Evolutionary conservation across 768 basidiomycete species (phyloP), one percentile per base, ranked within the genome.

Genomic region (Bullera alba): DNA sequence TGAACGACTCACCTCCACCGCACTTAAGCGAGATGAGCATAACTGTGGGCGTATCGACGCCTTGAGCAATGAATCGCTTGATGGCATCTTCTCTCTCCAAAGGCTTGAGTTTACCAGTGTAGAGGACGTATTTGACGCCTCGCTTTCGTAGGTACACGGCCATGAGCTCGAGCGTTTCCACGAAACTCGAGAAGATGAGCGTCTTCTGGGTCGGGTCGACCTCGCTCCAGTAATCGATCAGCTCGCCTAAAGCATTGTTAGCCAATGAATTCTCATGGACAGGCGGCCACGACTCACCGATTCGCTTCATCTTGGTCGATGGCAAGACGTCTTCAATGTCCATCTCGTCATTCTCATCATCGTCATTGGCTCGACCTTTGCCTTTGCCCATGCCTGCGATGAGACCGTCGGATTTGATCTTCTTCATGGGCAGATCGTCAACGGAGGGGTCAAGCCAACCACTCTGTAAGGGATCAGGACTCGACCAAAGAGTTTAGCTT

Each of bases 131-230:
- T 3, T 50, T 39, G 53, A 69, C 50, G 4, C 57, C 64, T 7
- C 77, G 72, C 58, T 79, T 77, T 0, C 71, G 68, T n/a, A 87
- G 75, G 61, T 83, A 83, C 43, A 79, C 71, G 0, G 79, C 82
- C n/a, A 83, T 78, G 3, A 86, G 75, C 8, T 78, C 75, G 30
- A 88, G 75, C 50, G 80, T 83, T 5, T 75, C 69, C 0, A 82
- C 83, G 81, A 85, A 87, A 65, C 84, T 82, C 0, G 83, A 85
- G 49, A 86, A 76, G 50, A 86, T 72, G 44, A 88, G 50, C 50
- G 52, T 54, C 80, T 84, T 86, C 60, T 84, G 82, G 12, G 80
- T 78, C 1, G 80, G 80, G 51, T 76, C 65, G 19, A 77, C 73
- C 39, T 76, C 63, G n/a, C 76, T 68, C 55, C 79, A 75, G 27